Conservation (phyloP, 805 yeast species). For the Candida vartiovaarae region DNA sequence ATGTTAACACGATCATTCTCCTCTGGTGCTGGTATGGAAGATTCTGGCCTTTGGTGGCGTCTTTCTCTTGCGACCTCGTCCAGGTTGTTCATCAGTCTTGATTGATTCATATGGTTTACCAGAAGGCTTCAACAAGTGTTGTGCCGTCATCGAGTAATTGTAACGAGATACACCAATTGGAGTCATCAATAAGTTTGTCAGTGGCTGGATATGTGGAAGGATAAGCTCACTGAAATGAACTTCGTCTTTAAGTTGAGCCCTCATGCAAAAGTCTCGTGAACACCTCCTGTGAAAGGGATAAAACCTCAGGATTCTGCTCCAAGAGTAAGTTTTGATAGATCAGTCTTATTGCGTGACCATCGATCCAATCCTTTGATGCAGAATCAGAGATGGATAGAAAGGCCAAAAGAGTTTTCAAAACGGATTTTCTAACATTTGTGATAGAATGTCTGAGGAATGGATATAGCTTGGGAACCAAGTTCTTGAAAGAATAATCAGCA, state of each 20-base stretch:
- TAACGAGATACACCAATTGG: conserved; percentile 93
- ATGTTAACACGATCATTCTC: conserved; percentile 70
- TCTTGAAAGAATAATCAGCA: conserved; percentile 54
- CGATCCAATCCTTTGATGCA: conserved; percentile 62
- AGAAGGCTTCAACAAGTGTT: conserved; percentile 73
- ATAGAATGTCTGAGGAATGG: conserved; percentile 94
- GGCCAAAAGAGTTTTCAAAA: conserved; percentile 69
- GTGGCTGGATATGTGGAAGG: conserved; percentile 48
- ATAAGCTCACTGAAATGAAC: conserved; percentile 46
- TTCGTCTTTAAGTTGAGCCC: conserved; percentile 28
- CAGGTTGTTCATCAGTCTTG: conserved; percentile 9
- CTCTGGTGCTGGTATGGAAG: conserved; percentile 38
- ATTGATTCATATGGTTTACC: conserved; percentile 30
- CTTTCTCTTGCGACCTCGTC: conserved; percentile 45
- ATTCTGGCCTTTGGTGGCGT: conserved; percentile 18
- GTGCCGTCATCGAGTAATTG: conserved; percentile 75
- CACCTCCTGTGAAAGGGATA: conserved; percentile 54
- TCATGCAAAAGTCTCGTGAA: conserved; percentile 51
- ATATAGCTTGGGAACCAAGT: conserved; percentile 80
- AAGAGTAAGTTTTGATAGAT: conserved; percentile 81
- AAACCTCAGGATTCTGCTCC: conserved; percentile 77
- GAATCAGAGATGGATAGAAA: conserved; percentile 57
- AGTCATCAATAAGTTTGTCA: conserved; percentile 69
- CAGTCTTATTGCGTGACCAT: conserved; percentile 63
- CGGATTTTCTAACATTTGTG: conserved; percentile 83